Percentiles rank a stretch among this genome's conserved stretches.
These are phyloP conservation scores for Magnolia kwangsiensis DNA, from an alignment of 164 flowering plant genomes.

Conservation along the genomic window DNA sequence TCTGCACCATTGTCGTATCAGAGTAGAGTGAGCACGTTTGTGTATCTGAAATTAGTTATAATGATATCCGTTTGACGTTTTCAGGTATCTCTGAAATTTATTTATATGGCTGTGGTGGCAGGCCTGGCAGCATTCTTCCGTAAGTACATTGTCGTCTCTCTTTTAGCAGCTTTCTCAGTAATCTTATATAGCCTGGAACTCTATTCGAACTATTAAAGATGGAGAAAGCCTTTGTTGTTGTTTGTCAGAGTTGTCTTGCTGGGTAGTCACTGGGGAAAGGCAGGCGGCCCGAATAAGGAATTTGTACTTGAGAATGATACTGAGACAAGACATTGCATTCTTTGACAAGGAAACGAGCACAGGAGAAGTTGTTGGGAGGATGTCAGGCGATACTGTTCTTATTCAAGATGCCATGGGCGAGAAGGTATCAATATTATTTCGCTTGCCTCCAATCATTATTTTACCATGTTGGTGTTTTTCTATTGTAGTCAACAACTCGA, in stretches of 20 bases:
- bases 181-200: neutral
- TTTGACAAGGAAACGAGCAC: slow-evolving; percentile 50
- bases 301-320: slow-evolving; percentile 44
- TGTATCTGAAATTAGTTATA: neutral
- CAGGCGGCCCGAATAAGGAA: slow-evolving; percentile 50
- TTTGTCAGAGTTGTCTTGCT: slow-evolving; percentile 49
- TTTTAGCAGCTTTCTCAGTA: neutral
- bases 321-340: slow-evolving; percentile 57
- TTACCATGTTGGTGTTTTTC: neutral
- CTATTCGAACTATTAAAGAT: slow-evolving; percentile 6
- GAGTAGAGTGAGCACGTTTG: too few species aligned
- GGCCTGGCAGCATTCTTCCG: slow-evolving; percentile 43
- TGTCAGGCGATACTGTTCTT: slow-evolving; percentile 55
- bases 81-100: slow-evolving; percentile 42
- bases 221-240: slow-evolving; percentile 6
- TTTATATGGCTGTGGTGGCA: slow-evolving; percentile 43
- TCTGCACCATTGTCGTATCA: too few species aligned
- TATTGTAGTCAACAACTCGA: neutral
- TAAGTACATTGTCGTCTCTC: slow-evolving; percentile 23
- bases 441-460: neutral
- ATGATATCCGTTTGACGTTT: slow-evolving; percentile 1
- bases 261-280: slow-evolving; percentile 61
- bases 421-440: slow-evolving; percentile 32
- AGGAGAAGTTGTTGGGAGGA: slow-evolving; percentile 53
- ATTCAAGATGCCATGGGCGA: slow-evolving; percentile 72